Base-by-base conservation (phyloP, 75 land plant genomes). In the Adiantum capillusveneris region DNA sequence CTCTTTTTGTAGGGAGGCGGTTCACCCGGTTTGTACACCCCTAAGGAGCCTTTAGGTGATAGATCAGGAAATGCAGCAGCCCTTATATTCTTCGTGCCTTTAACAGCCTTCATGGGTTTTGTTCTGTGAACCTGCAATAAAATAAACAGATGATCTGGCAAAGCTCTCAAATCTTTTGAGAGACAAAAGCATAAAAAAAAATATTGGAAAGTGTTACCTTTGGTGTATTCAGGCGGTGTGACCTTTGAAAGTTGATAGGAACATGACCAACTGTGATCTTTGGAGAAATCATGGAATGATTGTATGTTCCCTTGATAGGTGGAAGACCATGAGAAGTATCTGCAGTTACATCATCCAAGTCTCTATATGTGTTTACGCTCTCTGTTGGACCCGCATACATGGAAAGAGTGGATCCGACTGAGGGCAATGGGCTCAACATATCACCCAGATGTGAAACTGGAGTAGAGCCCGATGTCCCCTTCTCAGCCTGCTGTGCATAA, bases 1-100 rank as follows among this genome's bases (percentile, higher is more conserved):
- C 75, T 31, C 25, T 72, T 72, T 27, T 72, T 72, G 57, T 72
- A 72, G 22, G 75, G 75, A 34, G 75, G 75, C 11, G 68, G 75
- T 53, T 72, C 75, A 1, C 69, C 75, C 6, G 69, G 68, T 30
- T 66, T 72, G 51, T 66, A 65, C 19, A 17, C 14, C 22, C 75
- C 69, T 22, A 65, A 2, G 7, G 52, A 56, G 30, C 58, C 65
- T 27, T 65, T 72, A 19, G 75, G 64, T 34, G 75, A 72, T 1
- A 72, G 29, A 29, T 72, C 75, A 12, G 75, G 75, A 53, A 72
- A 62, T 41, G 65, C 49, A 46, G 49, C 53, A 34, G 37, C 7
- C 14, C 75, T 62, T 36, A 65, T 70, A 51, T 55, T 66, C 61
- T 72, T 72, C 16, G 69, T 66, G 30, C 75, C 75, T 54, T 66